Base-by-base conservation (phyloP, 441 rosid genomes). In the Populus tomentosa region DNA sequence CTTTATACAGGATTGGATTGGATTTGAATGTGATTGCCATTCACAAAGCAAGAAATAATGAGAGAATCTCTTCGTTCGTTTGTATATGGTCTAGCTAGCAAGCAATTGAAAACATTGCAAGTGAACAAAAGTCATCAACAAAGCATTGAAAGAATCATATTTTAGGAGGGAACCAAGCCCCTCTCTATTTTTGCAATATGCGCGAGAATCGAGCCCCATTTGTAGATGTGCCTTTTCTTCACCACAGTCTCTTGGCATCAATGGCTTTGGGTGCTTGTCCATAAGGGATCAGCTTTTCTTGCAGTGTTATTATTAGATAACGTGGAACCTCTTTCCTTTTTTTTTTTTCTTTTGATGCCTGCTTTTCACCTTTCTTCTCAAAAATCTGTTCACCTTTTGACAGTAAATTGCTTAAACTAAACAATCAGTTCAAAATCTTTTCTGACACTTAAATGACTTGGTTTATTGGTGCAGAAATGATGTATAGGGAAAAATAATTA, bases 301-400 rank as follows among this genome's bases (percentile, higher is more conserved):
- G n/a, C 36, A 81, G 64, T 70, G 71, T 77, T 32, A 69, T 82
- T 79, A 75, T 71, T 71, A 61, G 63, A 76, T 73, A 75, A 77
- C 36, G 30, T 71, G 42, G 73, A 80, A 50, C 59, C 6, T 50
- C 7, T 50, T 50, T 50, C n/a, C 59, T 50, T 4, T 50, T 4
- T 77, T 78, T 74, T 67, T 75, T 78, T 74, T 84, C 70, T 50
- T 1, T 50, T 14, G 59, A 50, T 50, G 59, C 71, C 77, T 64
- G 10, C 76, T 76, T 78, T 70, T 77, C 76, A 79, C 65, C 46
- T 5, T 50, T 66, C 70, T 64, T 13, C 76, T 16, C 18, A 83
- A 82, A 82, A 79, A 81, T 75, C 56, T 75, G 76, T 65, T 69
- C 64, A 76, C 83, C 76, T 85, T 85, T 65, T 5, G 73, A 65